These are phyloP conservation scores for Cystobasidium pallidum DNA, from an alignment of 1,284 basidiomycete species.

Conservation along the genomic window DNA sequence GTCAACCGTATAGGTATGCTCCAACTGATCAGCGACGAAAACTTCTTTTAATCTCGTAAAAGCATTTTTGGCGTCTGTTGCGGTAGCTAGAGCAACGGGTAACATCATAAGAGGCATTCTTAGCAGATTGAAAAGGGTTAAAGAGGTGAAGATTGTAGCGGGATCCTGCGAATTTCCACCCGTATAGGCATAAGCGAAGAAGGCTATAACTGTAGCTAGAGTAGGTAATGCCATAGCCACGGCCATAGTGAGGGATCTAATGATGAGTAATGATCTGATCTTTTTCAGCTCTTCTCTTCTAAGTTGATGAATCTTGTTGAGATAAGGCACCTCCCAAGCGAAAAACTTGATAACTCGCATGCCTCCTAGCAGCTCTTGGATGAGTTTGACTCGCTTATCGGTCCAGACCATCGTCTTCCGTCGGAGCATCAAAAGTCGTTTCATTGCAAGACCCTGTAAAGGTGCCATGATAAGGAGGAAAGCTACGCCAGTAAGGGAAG, in stretches of 20 bases:
- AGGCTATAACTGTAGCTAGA: conserved; percentile 80
- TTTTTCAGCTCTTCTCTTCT: conserved; percentile 76
- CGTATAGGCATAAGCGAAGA: conserved; percentile 72
- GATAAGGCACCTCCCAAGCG: conserved; percentile 66
- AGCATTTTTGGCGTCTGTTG: conserved; percentile 78
- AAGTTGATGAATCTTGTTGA: conserved; percentile 67
- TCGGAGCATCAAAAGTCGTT: conserved; percentile 70
- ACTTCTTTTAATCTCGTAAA: conserved; percentile 67
- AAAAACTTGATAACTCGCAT: conserved; percentile 91
- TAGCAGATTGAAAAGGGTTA: conserved; percentile 75
- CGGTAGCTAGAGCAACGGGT: conserved; percentile 75
- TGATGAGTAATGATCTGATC: conserved; percentile 73
- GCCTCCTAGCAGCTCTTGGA: conserved; percentile 75
- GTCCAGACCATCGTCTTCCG: conserved; percentile 86
- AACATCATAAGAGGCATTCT: conserved; percentile 59
- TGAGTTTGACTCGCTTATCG: conserved; percentile 76
- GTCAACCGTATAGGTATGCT: conserved; percentile 65
- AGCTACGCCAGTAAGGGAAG: conserved; percentile 78
- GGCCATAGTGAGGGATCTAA: conserved; percentile 71
- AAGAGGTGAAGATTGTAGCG: conserved; percentile 71
- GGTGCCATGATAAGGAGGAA: conserved; percentile 71
- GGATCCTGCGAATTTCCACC: conserved; percentile 67
- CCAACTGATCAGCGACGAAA: conserved; percentile 75
- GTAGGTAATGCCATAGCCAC: conserved; percentile 69
- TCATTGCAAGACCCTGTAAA: conserved; percentile 73